Evolutionary conservation across 805 yeast genomes (phyloP), one percentile per base, ranked within the genome.

Genomic region (Metschnikowia matae): DNA sequence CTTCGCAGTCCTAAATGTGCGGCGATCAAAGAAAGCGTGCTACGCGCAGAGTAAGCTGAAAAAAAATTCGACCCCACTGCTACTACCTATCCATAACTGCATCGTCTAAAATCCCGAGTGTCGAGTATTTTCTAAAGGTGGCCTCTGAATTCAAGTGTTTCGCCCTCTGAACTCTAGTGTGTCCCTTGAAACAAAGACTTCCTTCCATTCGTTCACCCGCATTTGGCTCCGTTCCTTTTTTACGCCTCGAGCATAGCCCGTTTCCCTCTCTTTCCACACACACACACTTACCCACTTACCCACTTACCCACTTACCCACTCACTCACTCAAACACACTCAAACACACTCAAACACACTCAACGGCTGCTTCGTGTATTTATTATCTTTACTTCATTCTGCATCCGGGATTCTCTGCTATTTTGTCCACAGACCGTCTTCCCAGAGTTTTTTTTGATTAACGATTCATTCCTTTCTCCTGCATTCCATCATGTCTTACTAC

Each of bases 401-500:
- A 50, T 37, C 35, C 43, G 36, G 48, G 31, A n/a, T 20, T 21
- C 45, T 33, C 20, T n/a, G 37, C 17, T 11, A 10, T 33, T 29
- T 17, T 20, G n/a, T 42, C 21, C 36, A 33, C 34, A 42, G 45
- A 18, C 14, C 40, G 38, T 33, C 37, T 39, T 2, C 39, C 17
- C 34, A 7, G 32, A 41, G 26, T 14, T 38, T 36, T 10, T 4
- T 5, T 37, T 38, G 40, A 34, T 44, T 35, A 15, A 7, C 20
- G 46, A 26, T 46, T 45, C 21, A 36, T 44, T 31, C 53, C 6
- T 50, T 40, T 40, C 46, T 46, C 44, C 35, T 34, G 40, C 49
- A 39, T 39, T 29, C 37, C 46, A 40, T 15, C 41, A 73, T 73
- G 78, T 65, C 76, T 39, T 73, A 71, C 62, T 73, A 71, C 58